Conservation (phyloP, 495 filamentous ascomycete genomes). For the Lasiosphaeria hispida region DNA sequence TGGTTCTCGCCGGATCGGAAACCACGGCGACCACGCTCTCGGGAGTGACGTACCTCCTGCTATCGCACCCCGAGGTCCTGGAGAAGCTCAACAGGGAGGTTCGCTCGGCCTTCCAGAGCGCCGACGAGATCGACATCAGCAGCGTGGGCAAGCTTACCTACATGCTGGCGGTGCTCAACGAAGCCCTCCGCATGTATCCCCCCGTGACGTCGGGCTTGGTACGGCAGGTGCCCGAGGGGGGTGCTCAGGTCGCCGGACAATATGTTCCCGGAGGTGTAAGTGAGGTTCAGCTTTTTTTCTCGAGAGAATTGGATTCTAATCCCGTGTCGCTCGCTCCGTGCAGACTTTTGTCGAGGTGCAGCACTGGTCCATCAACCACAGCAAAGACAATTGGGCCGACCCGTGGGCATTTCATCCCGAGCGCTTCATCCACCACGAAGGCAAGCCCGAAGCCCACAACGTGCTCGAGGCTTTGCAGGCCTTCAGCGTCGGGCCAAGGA, state of each 20-base stretch:
- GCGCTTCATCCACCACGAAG: slow-evolving; percentile 27
- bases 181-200: slow-evolving; percentile 55
- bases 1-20: slow-evolving; percentile 37
- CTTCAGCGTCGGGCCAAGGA: slow-evolving; percentile 37
- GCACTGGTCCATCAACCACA: slow-evolving; percentile 39
- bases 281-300: slow-evolving; percentile 1
- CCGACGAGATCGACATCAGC: slow-evolving; percentile 47
- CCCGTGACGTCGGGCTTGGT: slow-evolving; percentile 44
- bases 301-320: not conserved
- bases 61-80: slow-evolving; percentile 40
- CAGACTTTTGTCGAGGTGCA: slow-evolving; percentile 36
- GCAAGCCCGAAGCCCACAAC: slow-evolving; percentile 27
- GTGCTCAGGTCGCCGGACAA: slow-evolving; percentile 43
- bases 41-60: slow-evolving; percentile 48
- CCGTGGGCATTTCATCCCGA: slow-evolving; percentile 36
- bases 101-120: slow-evolving; percentile 40
- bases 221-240: slow-evolving; percentile 42
- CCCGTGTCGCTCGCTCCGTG: slow-evolving; percentile 3
- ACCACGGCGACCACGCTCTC: slow-evolving; percentile 53
- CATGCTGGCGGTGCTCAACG: slow-evolving; percentile 54
- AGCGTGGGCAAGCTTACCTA: slow-evolving; percentile 46
- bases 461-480: slow-evolving; percentile 36
- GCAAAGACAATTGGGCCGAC: slow-evolving; percentile 33
- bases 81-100: slow-evolving; percentile 48
- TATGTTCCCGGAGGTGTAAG: slow-evolving; percentile 39